Evolutionary conservation across 2,329 filamentous ascomycete genomes (phyloP).

Genomic region (Apiospora hydei): DNA sequence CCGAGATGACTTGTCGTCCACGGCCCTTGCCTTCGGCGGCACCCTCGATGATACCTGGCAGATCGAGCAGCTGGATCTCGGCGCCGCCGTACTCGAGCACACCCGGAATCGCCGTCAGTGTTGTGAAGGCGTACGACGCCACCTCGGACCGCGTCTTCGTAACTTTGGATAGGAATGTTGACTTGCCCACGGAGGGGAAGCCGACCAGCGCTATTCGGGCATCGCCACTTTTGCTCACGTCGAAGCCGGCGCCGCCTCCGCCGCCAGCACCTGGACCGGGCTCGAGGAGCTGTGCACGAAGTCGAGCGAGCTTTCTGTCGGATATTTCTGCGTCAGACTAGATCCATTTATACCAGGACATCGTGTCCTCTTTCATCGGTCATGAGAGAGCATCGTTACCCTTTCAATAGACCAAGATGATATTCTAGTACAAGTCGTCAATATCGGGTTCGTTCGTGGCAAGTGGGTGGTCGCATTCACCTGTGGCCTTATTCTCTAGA

Average conservation of each 20-base stretch:
- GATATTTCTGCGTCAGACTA: background rate
- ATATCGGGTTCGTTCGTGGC: slow-evolving; percentile 18
- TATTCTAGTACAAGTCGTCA: slow-evolving; percentile 71
- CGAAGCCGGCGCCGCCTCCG: slow-evolving; percentile 84
- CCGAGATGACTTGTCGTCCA: slow-evolving; percentile 95
- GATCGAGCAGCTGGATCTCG: slow-evolving; percentile 96
- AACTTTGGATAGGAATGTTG: slow-evolving; percentile 97
- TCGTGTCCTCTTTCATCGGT: background rate
- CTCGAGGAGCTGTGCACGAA: slow-evolving; percentile 93
- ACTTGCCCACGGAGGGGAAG: slow-evolving; percentile 99
- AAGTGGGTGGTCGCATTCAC: slow-evolving; percentile 61
- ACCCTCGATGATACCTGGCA: slow-evolving; percentile 98
- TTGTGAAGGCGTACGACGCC: slow-evolving; percentile 96
- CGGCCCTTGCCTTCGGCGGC: slow-evolving; percentile 94
- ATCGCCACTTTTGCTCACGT: slow-evolving; percentile 95
- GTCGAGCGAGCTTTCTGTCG: slow-evolving; percentile 87
- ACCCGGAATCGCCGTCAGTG: slow-evolving; percentile 94
- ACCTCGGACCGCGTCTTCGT: slow-evolving; percentile 98
- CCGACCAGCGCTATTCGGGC: slow-evolving; percentile 96
- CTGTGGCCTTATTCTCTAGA: slow-evolving; percentile 97
- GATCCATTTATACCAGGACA: background rate
- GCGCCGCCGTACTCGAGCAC: slow-evolving; percentile 97
- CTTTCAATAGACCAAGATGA: slow-evolving; percentile 96
- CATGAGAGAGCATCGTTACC: slow-evolving; percentile 58
- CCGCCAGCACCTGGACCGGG: slow-evolving; percentile 81